Conservation (phyloP, 2,329 filamentous ascomycete genomes). For the Penicillium sp. region DNA sequence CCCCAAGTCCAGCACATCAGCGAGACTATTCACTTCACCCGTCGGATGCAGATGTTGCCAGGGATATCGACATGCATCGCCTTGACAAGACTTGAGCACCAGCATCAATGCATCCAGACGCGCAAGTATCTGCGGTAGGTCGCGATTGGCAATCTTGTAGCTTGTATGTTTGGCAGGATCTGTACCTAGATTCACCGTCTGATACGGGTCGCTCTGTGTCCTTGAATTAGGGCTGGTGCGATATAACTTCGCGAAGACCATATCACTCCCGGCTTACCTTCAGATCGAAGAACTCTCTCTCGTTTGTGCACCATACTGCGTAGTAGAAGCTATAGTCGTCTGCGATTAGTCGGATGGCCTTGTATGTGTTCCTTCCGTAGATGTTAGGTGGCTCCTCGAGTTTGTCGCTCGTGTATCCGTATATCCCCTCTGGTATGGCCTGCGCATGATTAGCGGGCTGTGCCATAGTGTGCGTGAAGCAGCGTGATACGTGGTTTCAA, state of each 20-base stretch:
- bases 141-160: slow-evolving; percentile 19
- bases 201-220: slow-evolving; percentile 50
- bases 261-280: slow-evolving; percentile 43
- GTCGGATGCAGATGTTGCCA: slow-evolving; percentile 57
- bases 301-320: slow-evolving; percentile 65
- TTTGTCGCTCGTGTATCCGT: slow-evolving; percentile 25
- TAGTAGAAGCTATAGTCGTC: slow-evolving; percentile 60
- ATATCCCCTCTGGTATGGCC: slow-evolving; percentile 30
- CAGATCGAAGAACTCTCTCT: slow-evolving; percentile 64
- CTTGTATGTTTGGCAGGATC: slow-evolving; percentile 17
- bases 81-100: slow-evolving; percentile 60
- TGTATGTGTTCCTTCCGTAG: slow-evolving; percentile 56
- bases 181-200: slow-evolving; percentile 47
- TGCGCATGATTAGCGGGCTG: slow-evolving; percentile 1
- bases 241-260: too few species aligned
- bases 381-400: slow-evolving; percentile 14
- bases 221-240: background rate
- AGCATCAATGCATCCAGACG: slow-evolving; percentile 58
- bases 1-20: slow-evolving; percentile 47
- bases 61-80: slow-evolving; percentile 51
- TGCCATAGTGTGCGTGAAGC: slow-evolving; percentile 5
- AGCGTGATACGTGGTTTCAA: slow-evolving; percentile 11
- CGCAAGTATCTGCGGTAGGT: slow-evolving; percentile 41
- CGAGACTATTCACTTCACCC: slow-evolving; percentile 50
- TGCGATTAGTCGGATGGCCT: slow-evolving; percentile 54